These are phyloP conservation scores for Arthroderma uncinatum DNA, from an alignment of 2,329 filamentous ascomycete genomes.

Conservation along the genomic window DNA sequence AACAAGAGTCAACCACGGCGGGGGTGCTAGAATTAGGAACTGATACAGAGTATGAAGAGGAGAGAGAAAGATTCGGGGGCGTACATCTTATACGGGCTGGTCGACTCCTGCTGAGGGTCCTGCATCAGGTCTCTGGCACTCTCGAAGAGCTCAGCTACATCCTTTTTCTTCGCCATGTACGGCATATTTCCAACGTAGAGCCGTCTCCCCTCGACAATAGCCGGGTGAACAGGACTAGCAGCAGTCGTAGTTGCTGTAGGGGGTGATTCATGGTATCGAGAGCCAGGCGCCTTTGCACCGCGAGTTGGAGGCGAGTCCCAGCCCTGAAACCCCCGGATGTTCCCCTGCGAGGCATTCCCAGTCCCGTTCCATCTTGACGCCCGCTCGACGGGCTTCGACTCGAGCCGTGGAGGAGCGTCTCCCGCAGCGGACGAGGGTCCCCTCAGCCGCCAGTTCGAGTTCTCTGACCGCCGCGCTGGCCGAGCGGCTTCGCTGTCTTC, in stretches of 20 bases:
- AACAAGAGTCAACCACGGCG: not conserved
- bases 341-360: not conserved
- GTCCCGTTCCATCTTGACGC: not conserved
- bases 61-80: not conserved
- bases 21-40: constrained; percentile 6
- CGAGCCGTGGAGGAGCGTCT: not conserved
- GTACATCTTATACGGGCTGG: constrained; percentile 27
- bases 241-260: not conserved
- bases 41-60: not conserved
- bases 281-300: not conserved
- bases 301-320: not conserved
- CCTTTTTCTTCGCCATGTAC: constrained; percentile 42
- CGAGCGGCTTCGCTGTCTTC: no score
- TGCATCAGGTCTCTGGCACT: constrained; percentile 20
- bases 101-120: constrained; percentile 16
- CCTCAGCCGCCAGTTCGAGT: constrained; percentile 3
- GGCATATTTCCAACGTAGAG: constrained; percentile 47
- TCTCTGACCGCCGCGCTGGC: not conserved
- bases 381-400: not conserved
- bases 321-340: not conserved
- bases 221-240: constrained; percentile 7
- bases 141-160: constrained; percentile 40
- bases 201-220: constrained; percentile 33
- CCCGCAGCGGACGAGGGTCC: not conserved
- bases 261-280: not conserved